Evolutionary conservation across 495 filamentous ascomycete species (phyloP), one percentile per base, ranked within the genome.

Genomic region (Geoglossum glabrum): DNA sequence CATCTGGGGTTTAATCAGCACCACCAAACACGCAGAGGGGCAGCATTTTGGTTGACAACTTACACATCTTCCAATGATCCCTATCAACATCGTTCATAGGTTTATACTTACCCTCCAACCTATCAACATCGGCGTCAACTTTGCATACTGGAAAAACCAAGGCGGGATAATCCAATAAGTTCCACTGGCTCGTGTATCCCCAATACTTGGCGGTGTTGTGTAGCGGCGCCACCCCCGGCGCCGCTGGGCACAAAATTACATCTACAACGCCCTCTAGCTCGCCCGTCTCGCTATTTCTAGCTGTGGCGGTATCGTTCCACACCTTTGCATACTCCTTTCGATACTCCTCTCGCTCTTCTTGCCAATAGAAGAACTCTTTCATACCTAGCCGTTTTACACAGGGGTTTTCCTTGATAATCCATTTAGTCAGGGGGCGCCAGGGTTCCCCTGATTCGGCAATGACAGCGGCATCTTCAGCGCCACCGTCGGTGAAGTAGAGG

Each of bases 151-250:
- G 66, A 21, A 56, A 56, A 6, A 56, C 54, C 13, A 56, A 6
- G 8, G 54, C 26, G 5, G 54, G 85, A 60, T 82, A 81, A 63
- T 87, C 82, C 0, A 87, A 67, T 36, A 86, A 62, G 62, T 90
- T 88, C 83, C 84, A 90, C 59, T 85, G 78, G 2, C 73, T 70
- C 0, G 82, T 85, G 56, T 87, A 90, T 15, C 75, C 74, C 84
- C 82, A 86, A 64, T 84, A 86, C 17, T 76, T 74, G 0, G 76
- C 71, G 15, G 77, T 78, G 34, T 77, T 76, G 51, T 82, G 73
- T 55, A 73, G 74, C 5, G 79, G 74, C 0, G 85, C 82, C 0
- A 74, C 74, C 15, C 80, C 76, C 0, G 77, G 75, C 15, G 76
- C 77, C 0, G 72, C 76, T 0, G 85, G 83, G 55, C 75, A 80